Evolutionary conservation across 129 eudicot genomes (phyloP).

Genomic region (Lactuca saligna): DNA sequence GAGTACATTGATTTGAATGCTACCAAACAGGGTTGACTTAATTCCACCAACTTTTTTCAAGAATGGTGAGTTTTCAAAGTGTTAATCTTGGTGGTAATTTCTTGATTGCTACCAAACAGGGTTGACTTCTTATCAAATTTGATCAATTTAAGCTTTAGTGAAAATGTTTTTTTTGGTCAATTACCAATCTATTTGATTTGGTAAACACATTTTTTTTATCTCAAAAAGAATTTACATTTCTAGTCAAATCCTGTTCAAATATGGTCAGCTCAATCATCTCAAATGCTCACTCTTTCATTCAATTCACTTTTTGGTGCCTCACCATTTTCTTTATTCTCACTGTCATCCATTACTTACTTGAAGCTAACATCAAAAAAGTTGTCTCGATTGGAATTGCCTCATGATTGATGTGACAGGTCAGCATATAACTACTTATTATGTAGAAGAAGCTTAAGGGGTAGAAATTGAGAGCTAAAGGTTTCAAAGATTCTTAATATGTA

Average conservation of each 20-base stretch:
- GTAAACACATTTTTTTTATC: constrained; percentile 41
- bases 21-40: constrained; percentile 35
- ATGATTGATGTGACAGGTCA: constrained; percentile 42
- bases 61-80: constrained; percentile 48
- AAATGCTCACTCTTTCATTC: constrained; percentile 52
- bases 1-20: constrained; percentile 44
- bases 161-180: constrained; percentile 46
- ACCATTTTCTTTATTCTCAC: constrained; percentile 47
- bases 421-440: constrained; percentile 47
- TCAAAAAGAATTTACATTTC: constrained; percentile 45
- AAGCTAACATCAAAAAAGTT: constrained; percentile 60
- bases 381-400: constrained; percentile 57
- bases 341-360: constrained; percentile 43
- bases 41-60: constrained; percentile 48
- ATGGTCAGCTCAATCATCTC: constrained; percentile 41
- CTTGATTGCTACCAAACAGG: constrained; percentile 53
- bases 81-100: constrained; percentile 53
- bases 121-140: constrained; percentile 38
- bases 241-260: constrained; percentile 49
- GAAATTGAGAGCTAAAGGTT: constrained; percentile 26
- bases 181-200: constrained; percentile 43
- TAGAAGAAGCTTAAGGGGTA: constrained; percentile 33
- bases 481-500: constrained; percentile 31
- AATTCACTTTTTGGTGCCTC: constrained; percentile 46
- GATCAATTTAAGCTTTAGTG: constrained; percentile 42